Evolutionary conservation across 2,329 filamentous ascomycete species (phyloP), one percentile per base, ranked within the genome.

Genomic region (Colletotrichum ledebouriae): DNA sequence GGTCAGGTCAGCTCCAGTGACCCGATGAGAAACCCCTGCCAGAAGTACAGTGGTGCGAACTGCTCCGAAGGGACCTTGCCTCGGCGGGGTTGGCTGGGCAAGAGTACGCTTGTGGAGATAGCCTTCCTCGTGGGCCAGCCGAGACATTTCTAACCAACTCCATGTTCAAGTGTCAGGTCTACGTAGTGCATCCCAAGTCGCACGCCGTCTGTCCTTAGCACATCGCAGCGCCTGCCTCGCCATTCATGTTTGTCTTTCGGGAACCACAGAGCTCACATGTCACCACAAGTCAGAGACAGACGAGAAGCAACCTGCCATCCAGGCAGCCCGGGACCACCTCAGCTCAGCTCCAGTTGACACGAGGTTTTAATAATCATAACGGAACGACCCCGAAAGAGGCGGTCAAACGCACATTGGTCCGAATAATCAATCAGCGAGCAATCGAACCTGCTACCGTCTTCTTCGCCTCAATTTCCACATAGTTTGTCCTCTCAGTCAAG

Each of bases 231-330:
- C 34, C 47, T 22, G 11, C 33, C 50, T 56, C 39, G 61, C 59
- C 61, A 59, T 52, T 41, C 39, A 53, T 47, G 44, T 47, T 49
- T 39, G 53, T 47, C 22, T 42, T 46, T 66, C 56, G 61, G 49
- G 55, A 66, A 65, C 47, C 62, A 60, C 61, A 47, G 34, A 66
- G 55, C 66, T 69, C 66, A 69, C 66, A 69, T 69, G 66, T 60
- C 66, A 69, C 61, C 13, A 29, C 55, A 47, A 49, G 25, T 29
- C 53, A 65, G 60, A 59, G 41, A 56, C 53, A 65, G 53, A 25
- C 41, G 39, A 17, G 20, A 46, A 47, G 60, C 39, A 46, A 49
- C 52, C 60, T 47, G 22, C 29, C 34, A 60, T 15, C 13, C 25
- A 58, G 55, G 55, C 56, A 66, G 47, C 66, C 46, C n/a, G 52